Conservation (phyloP, 208 protist species). For the Trypanosoma caninum region DNA sequence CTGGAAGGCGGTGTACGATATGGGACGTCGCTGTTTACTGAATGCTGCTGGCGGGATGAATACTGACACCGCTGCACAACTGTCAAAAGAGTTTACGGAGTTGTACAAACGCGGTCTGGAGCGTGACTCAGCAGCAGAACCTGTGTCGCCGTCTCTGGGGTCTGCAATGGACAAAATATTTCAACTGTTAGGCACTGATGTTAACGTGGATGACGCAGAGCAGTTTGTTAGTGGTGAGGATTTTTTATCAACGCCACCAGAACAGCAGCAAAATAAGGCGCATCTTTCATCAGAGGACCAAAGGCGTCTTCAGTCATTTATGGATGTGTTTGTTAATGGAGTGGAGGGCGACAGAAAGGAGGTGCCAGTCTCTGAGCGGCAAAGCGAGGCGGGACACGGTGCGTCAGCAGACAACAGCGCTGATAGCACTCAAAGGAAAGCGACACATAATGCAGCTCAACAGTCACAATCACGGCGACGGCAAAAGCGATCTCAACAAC, state of each 20-base stretch:
- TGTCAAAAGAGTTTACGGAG: constrained; percentile 11
- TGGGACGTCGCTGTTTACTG: constrained; percentile 14
- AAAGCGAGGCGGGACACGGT: neutral
- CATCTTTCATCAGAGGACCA: too few species aligned
- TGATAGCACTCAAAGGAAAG: neutral
- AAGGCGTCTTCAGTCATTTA: constrained; percentile 9
- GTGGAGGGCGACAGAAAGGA: constrained; percentile 3
- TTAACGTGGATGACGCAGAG: neutral
- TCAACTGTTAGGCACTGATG: neutral
- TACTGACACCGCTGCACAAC: neutral
- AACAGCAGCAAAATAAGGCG: too few species aligned
- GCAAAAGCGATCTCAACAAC: neutral
- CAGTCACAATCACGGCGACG: neutral
- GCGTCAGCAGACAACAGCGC: neutral
- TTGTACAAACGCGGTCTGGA: neutral
- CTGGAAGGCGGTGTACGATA: constrained; percentile 20
- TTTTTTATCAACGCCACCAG: neutral
- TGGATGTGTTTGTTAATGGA: constrained; percentile 7
- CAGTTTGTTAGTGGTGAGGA: too few species aligned
- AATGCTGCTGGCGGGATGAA: neutral
- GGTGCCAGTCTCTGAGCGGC: neutral
- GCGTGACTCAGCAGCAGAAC: neutral
- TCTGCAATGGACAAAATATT: constrained; percentile 7
- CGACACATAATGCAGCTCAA: neutral
- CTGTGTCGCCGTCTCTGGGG: neutral